A percentile compares a stretch with the other conserved stretches of the same genome.
phyloP scores from a whole-genome alignment of 805 yeast genomes.

The Wickerhamomyces bovis region DNA sequence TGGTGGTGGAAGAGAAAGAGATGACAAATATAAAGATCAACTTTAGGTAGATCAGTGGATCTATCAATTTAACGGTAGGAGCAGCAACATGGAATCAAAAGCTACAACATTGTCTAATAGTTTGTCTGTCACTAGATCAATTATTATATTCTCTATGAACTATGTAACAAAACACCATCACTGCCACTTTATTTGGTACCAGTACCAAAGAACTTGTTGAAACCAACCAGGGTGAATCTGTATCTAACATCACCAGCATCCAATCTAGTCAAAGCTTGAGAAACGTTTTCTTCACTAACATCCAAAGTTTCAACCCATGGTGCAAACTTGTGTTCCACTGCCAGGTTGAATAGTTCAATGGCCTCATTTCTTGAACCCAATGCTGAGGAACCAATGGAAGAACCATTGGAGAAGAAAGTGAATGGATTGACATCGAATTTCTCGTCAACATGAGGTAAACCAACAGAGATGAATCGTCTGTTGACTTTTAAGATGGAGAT shows the following conservation, averaged over 20 bases:
- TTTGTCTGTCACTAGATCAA: too few relatives aligned
- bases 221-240: constrained; percentile 56
- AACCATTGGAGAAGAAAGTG: constrained; percentile 43
- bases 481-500: constrained; percentile 48
- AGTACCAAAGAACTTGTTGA: constrained; percentile 33
- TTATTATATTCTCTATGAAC: too few relatives aligned
- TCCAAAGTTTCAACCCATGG: constrained; percentile 62
- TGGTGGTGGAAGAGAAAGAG: too few relatives aligned
- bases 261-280: constrained; percentile 49
- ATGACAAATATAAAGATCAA: too few relatives aligned
- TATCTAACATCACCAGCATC: constrained; percentile 53
- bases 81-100: too few relatives aligned
- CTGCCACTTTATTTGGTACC: constrained; percentile 12
- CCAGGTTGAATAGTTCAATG: constrained; percentile 57
- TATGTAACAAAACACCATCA: too few relatives aligned
- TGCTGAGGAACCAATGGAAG: constrained; percentile 50
- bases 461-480: constrained; percentile 58
- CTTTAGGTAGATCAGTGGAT: too few relatives aligned
- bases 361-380: constrained; percentile 63
- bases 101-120: too few relatives aligned
- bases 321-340: constrained; percentile 49
- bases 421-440: constrained; percentile 39
- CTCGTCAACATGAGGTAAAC: constrained; percentile 50
- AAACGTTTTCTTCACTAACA: constrained; percentile 45
- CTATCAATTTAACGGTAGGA: too few relatives aligned